phyloP scores from a whole-genome alignment of 1,284 basidiomycete genomes.

The Puccinia hordei region DNA sequence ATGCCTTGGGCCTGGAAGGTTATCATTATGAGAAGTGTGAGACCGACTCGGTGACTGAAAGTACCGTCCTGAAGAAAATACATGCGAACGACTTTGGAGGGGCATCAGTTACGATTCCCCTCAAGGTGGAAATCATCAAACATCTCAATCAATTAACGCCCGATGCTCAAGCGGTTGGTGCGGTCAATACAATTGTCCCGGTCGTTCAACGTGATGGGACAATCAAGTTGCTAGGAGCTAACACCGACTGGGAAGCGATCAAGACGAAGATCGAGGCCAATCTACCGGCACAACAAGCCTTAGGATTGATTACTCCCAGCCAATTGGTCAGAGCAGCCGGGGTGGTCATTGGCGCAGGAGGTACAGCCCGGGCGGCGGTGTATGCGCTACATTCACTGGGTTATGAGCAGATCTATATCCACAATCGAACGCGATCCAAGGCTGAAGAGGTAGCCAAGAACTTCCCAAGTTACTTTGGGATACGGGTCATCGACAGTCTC shows the following conservation, averaged over 20 bases:
- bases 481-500: conserved; percentile 69
- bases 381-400: conserved; percentile 77
- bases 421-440: conserved; percentile 76
- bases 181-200: conserved; percentile 87
- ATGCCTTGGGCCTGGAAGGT: conserved; percentile 73
- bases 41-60: conserved; percentile 65
- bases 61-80: conserved; percentile 69
- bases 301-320: conserved; percentile 59
- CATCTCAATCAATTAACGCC: conserved; percentile 75
- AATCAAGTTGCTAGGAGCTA: conserved; percentile 74
- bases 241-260: conserved; percentile 91
- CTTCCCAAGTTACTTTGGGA: conserved; percentile 68
- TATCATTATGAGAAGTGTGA: conserved; percentile 72
- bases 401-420: conserved; percentile 73
- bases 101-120: conserved; percentile 91
- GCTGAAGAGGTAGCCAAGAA: conserved; percentile 70
- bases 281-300: conserved; percentile 50
- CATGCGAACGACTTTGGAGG: conserved; percentile 79
- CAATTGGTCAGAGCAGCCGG: conserved; percentile 62
- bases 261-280: conserved; percentile 63
- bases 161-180: conserved; percentile 79
- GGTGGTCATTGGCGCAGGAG: conserved; percentile 87
- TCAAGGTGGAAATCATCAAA: conserved; percentile 82
- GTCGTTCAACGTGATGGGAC: conserved; percentile 62
- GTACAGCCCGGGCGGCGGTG: conserved; percentile 86